Percentiles rank a stretch among this genome's conserved stretches.
Conservation (phyloP, 2,329 filamentous ascomycete species). For the Fusarium hainanense region DNA sequence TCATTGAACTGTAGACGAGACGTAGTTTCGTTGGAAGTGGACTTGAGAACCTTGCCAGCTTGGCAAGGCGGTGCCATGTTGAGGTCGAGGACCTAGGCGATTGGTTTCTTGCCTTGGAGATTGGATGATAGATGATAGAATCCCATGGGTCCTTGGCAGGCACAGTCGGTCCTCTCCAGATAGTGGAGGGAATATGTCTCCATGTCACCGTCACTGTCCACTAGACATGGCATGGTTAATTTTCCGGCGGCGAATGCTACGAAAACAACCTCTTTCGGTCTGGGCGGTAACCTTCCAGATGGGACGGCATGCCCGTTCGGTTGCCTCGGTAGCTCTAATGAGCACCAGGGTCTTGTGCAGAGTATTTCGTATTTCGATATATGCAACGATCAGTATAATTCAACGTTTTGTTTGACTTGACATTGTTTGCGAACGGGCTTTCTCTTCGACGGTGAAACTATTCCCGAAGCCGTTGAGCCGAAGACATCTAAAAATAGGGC, state of each 20-base stretch:
- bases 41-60: conserved; percentile 2
- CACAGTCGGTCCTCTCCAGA: conserved; percentile 22
- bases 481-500: conserved; percentile 20
- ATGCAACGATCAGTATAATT: neutral
- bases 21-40: conserved; percentile 27
- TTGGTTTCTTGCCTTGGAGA: conserved; percentile 8
- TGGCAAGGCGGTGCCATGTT: conserved; percentile 29
- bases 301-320: neutral
- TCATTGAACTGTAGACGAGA: conserved; percentile 37
- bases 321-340: conserved; percentile 12
- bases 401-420: neutral
- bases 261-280: conserved; percentile 17
- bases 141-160: conserved; percentile 23
- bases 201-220: conserved; percentile 6
- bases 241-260: conserved; percentile 22
- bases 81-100: conserved; percentile 21
- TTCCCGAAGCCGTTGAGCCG: conserved; percentile 7
- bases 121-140: conserved; percentile 17
- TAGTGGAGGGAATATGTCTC: conserved; percentile 33
- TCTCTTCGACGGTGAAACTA: conserved; percentile 24
- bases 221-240: conserved; percentile 17
- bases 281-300: conserved; percentile 7
- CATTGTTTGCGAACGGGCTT: neutral
- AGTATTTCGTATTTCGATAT: neutral
- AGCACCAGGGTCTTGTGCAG: neutral